Conservation (phyloP, 2,329 filamentous ascomycete species). For the Ceratocystis albifundus region DNA sequence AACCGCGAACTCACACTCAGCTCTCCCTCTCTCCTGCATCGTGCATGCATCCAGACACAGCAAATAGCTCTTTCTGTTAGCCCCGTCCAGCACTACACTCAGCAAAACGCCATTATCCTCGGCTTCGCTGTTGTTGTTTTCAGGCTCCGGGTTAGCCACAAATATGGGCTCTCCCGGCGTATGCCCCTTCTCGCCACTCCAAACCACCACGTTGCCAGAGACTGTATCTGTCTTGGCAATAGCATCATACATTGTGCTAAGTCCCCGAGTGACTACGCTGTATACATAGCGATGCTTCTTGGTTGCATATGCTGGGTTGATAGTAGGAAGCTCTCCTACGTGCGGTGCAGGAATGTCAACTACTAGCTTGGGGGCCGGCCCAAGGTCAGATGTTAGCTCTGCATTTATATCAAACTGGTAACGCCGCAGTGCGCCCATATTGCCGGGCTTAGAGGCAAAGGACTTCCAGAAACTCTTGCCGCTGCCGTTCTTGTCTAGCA, state of each 20-base stretch:
- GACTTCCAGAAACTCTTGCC: constrained; percentile 36
- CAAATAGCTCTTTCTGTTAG: constrained; percentile 49
- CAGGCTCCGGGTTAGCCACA: constrained; percentile 36
- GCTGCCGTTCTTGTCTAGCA: constrained; percentile 43
- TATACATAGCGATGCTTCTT: constrained; percentile 51
- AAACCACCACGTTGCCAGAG: constrained; percentile 42
- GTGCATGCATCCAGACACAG: constrained; percentile 52
- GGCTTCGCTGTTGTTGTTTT: constrained; percentile 48
- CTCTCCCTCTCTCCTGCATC: constrained; percentile 52
- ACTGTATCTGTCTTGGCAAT: constrained; percentile 54
- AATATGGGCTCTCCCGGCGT: constrained; percentile 62
- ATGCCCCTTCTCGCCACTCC: constrained; percentile 47
- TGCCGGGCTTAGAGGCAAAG: constrained; percentile 31
- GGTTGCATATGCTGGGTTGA: constrained; percentile 47
- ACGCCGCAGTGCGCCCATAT: constrained; percentile 33
- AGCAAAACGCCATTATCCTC: constrained; percentile 56
- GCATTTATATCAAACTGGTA: constrained; percentile 33
- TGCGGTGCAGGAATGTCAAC: constrained; percentile 42
- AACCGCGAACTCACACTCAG: constrained; percentile 49
- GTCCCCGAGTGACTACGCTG: constrained; percentile 43
- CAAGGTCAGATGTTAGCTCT: constrained; percentile 22
- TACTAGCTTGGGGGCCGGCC: constrained; percentile 26
- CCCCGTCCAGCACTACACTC: constrained; percentile 52
- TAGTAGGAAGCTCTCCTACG: constrained; percentile 52
- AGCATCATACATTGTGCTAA: constrained; percentile 49